phyloP scores from a whole-genome alignment of 805 yeast species.

The Suhomyces faveliae region DNA sequence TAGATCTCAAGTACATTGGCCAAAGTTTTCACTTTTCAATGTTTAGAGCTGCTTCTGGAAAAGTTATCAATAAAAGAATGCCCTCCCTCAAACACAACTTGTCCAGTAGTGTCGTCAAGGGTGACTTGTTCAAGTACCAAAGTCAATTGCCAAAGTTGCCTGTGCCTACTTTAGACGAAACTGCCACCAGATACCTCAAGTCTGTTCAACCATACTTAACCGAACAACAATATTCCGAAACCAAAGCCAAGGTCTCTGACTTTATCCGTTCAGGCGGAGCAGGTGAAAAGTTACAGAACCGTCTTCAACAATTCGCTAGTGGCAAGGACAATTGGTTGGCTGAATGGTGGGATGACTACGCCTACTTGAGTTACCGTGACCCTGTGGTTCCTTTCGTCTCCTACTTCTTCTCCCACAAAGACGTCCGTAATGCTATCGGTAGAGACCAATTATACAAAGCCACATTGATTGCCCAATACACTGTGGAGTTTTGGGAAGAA shows the following conservation, averaged over 20 bases:
- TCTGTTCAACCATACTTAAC: constrained; percentile 69
- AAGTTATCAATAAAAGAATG: constrained; percentile 8
- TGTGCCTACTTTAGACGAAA: constrained; percentile 75
- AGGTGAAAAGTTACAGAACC: constrained; percentile 66
- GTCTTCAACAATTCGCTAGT: constrained; percentile 57
- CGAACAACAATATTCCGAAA: constrained; percentile 46
- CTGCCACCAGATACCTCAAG: constrained; percentile 65
- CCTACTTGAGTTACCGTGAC: constrained; percentile 86
- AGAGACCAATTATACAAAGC: constrained; percentile 70
- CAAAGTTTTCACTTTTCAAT: not conserved
- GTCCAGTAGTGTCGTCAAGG: constrained; percentile 42
- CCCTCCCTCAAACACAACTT: constrained; percentile 11
- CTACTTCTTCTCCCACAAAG: constrained; percentile 83
- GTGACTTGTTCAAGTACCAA: constrained; percentile 72
- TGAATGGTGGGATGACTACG: constrained; percentile 91
- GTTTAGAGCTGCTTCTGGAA: constrained; percentile 8
- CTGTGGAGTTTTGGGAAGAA: constrained; percentile 62
- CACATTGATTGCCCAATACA: constrained; percentile 65
- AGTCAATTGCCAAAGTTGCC: constrained; percentile 77
- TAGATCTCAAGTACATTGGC: not conserved
- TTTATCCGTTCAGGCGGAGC: constrained; percentile 61
- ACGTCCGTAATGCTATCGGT: constrained; percentile 56
- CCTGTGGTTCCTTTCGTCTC: constrained; percentile 95
- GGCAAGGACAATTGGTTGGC: constrained; percentile 84
- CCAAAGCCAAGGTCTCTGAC: constrained; percentile 60